Evolutionary conservation across 805 yeast genomes (phyloP).

Genomic region (Yarrowia sp.): DNA sequence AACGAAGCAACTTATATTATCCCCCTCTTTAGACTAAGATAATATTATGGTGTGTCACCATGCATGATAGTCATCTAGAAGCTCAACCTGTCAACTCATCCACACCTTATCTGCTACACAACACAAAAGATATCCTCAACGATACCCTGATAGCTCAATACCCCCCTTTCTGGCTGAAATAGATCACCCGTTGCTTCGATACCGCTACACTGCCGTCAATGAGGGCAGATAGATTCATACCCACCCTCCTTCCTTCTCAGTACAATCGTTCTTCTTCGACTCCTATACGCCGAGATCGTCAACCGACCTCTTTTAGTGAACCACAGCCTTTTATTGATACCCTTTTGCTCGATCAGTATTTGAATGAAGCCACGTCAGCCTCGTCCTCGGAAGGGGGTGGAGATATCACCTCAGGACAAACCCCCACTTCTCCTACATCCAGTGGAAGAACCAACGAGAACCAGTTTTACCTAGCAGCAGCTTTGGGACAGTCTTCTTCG

Average conservation of each 20-base stretch:
- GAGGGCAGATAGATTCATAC: constrained; percentile 37
- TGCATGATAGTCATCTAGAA: too few relatives aligned
- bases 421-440: background rate
- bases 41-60: too few relatives aligned
- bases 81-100: background rate
- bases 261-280: constrained; percentile 20
- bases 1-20: too few relatives aligned
- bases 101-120: constrained; percentile 2
- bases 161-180: constrained; percentile 12
- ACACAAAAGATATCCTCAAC: background rate
- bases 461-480: constrained; percentile 17
- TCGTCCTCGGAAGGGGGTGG: constrained; percentile 34
- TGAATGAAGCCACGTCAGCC: constrained; percentile 14
- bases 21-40: too few relatives aligned
- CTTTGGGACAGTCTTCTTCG: constrained; percentile 13
- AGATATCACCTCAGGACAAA: constrained; percentile 8
- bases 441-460: constrained; percentile 12
- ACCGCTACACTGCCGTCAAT: constrained; percentile 13
- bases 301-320: constrained; percentile 17
- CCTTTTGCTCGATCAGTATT: constrained; percentile 25
- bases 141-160: constrained; percentile 12
- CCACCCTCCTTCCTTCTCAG: constrained; percentile 26
- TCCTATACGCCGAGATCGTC: constrained; percentile 14
- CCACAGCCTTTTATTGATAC: constrained; percentile 33
- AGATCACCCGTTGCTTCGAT: constrained; percentile 8